Evolutionary conservation across 83 land plant genomes (phyloP).

Genomic region (Thuja plicata): DNA sequence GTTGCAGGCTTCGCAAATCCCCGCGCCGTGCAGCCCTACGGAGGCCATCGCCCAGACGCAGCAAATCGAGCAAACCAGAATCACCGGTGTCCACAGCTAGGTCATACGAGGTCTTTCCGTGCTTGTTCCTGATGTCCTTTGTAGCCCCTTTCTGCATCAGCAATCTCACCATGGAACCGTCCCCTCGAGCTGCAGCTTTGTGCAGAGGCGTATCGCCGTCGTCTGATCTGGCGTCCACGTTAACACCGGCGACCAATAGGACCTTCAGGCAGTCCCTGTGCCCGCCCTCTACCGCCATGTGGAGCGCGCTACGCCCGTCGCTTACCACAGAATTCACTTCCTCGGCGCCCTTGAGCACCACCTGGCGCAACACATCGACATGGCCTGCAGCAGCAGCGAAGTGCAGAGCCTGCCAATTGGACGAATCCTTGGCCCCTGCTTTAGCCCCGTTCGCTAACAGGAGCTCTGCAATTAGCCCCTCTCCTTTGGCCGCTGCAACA

Average conservation of each 20-base stretch:
- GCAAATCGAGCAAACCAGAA: slow-evolving; percentile 31
- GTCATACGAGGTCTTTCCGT: slow-evolving; percentile 52
- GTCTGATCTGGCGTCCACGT: slow-evolving; percentile 16
- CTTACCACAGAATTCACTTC: slow-evolving; percentile 24
- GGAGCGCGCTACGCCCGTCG: slow-evolving; percentile 53
- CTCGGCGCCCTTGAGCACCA: slow-evolving; percentile 26
- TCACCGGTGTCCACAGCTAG: slow-evolving; percentile 47
- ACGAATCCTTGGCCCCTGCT: slow-evolving; percentile 19
- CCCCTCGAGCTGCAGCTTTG: slow-evolving; percentile 36
- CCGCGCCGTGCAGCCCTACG: slow-evolving; percentile 49
- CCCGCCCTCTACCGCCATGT: slow-evolving; percentile 34
- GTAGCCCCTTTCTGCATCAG: slow-evolving; percentile 42
- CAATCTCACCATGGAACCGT: slow-evolving; percentile 44
- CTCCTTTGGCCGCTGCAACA: slow-evolving; percentile 44
- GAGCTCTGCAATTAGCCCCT: slow-evolving; percentile 51
- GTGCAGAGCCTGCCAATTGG: slow-evolving; percentile 39
- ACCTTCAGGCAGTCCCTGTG: slow-evolving; percentile 33
- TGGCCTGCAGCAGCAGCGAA: slow-evolving; percentile 35
- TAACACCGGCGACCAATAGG: slow-evolving; percentile 32
- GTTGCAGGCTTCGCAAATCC: slow-evolving; percentile 25
- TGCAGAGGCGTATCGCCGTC: slow-evolving; percentile 54
- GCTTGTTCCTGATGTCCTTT: slow-evolving; percentile 37
- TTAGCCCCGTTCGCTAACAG: slow-evolving; percentile 48
- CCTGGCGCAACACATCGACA: slow-evolving; percentile 35
- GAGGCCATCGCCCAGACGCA: slow-evolving; percentile 40